Evolutionary conservation across 345 rosid species (phyloP), one percentile per base, ranked within the genome.

Genomic region (Brassica napus): DNA sequence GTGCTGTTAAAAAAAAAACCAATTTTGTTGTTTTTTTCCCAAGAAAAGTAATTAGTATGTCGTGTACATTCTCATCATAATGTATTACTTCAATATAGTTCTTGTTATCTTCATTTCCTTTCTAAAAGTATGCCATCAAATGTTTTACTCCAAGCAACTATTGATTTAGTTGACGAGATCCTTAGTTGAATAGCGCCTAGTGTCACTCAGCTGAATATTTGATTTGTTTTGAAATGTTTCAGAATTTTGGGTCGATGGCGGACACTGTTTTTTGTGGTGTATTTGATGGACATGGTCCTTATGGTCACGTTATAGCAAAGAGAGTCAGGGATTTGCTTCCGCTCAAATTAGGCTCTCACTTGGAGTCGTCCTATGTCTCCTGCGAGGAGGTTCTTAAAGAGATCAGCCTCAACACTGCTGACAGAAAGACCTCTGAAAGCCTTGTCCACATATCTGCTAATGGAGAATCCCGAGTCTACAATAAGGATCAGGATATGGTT

Each of bases 231-330:
- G 73, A 79, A 28, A 69, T 77, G 85, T 87, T 28, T 21, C 89
- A 96, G 99, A 93, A 93, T 79, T 96, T 96, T 32, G 93, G 89
- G 28, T 86, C 97, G 12, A 87, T 90, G 82, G 81, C 83, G 77
- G 97, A 92, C 76, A 87, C 94, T 0, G 84, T 92, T 7, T 96
- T 96, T 82, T 93, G 99, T 81, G 99, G 99, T 60, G 91, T 96
- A 16, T 96, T 96, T 80, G 99, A 96, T 88, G 99, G 99, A 3
- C 99, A 96, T 37, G 99, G 99, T 52, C 99, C 99, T 0, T 88
- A 83, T 60, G 99, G 99, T 78, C 98, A 96, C 78, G 68, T 90
- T 92, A 97, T 93, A 31, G 97, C 99, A 14, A 96, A 82, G 82
- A 89, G 89, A 85, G 99, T 96, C 76, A 86, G 99, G 82, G 99